Evolutionary conservation across 116 monocot genomes (phyloP).

Genomic region (Papilionanthe hybrid): DNA sequence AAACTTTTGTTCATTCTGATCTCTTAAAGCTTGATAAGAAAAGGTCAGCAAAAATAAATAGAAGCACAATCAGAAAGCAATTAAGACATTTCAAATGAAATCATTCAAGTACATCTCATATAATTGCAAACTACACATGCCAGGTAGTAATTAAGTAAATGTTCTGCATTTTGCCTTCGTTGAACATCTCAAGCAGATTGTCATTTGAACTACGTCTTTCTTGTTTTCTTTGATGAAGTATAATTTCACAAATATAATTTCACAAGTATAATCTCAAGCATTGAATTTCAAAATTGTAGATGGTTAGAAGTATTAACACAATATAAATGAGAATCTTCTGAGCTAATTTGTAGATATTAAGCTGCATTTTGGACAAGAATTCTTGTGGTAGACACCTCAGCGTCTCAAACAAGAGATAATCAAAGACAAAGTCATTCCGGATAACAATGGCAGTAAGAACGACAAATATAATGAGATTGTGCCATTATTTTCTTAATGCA

Average conservation of each 20-base stretch:
- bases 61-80: not conserved
- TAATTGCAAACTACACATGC: not conserved
- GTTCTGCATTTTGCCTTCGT: not conserved
- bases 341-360: not conserved
- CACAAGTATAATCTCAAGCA: not conserved
- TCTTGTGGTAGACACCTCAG: not conserved
- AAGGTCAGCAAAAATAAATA: not conserved
- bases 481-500: not conserved
- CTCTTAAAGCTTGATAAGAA: not conserved
- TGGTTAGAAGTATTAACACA: not conserved
- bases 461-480: not conserved
- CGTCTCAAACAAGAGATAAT: not conserved
- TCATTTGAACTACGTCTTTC: not conserved
- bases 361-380: not conserved
- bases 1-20: not conserved
- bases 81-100: not conserved
- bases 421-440: not conserved
- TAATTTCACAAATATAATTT: slow-evolving; percentile 1
- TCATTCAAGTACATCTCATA: not conserved
- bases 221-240: not conserved
- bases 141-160: not conserved
- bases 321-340: not conserved
- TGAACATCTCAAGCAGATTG: not conserved
- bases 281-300: not conserved
- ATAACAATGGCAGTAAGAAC: not conserved